Conservation (phyloP, 2,329 filamentous ascomycete genomes). For the Apiospora rasikravindrae region DNA sequence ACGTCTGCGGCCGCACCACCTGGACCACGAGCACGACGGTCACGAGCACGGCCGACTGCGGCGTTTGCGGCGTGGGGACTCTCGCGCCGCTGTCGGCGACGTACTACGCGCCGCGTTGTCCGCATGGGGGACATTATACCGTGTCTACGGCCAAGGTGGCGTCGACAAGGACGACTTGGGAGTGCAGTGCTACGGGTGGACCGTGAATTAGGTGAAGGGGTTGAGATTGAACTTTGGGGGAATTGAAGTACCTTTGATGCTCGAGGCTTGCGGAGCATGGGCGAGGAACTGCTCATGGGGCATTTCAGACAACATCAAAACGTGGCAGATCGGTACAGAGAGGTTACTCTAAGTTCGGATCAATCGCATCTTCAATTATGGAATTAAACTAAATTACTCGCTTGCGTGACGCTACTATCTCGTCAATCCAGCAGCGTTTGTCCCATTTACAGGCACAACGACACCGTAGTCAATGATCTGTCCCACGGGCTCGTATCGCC, state of each 20-base stretch:
- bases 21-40: neutral
- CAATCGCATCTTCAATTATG: too few species aligned
- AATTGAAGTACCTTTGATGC: too few species aligned
- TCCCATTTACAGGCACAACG: neutral
- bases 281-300: too few species aligned
- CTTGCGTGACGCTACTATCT: too few species aligned
- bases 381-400: too few species aligned
- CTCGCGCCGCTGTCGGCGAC: neutral
- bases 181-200: neutral
- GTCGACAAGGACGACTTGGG: neutral
- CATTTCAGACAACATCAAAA: too few species aligned
- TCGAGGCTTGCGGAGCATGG: too few species aligned
- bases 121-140: neutral
- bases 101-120: neutral
- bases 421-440: neutral
- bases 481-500: slow-evolving; percentile 33
- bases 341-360: too few species aligned
- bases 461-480: slow-evolving; percentile 28
- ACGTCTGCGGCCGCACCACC: slow-evolving; percentile 12
- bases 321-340: too few species aligned
- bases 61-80: neutral
- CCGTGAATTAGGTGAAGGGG: too few species aligned
- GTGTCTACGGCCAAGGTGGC: neutral
- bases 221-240: too few species aligned
- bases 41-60: neutral